Base-by-base conservation (phyloP, 177 flowering plant genomes). In the Vitis hybrid region DNA sequence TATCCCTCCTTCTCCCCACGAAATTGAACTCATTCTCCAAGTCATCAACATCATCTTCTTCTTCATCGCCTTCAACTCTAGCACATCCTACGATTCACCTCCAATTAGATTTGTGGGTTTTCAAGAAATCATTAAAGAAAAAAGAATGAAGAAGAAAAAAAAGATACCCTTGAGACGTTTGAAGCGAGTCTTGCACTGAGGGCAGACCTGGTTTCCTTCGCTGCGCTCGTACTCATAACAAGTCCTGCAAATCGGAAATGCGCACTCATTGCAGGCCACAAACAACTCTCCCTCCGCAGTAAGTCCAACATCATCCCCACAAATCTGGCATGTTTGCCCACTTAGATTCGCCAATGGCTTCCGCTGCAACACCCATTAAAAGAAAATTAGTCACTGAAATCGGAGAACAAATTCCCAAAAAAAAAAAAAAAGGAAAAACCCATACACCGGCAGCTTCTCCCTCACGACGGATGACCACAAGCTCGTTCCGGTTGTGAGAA, bases 401-500 rank as follows among this genome's bases (percentile, higher is more conserved):
- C 19, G 18, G 52, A 63, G 16, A 5, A 53, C 13, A 15, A 14
- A 57, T 9, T 49, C 21, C 14, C 14, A 18, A 15, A 13, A 12
- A 22, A 39, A 60, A n/a, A 9, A 56, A 13, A 18, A 9, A 56
- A 10, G 48, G 19, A 53, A 51, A 67, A 57, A 16, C 19, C 51
- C 83, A 76, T 75, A 83, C 45, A 7, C 45, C 86, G 10, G 76
- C 80, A 1, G 81, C 58, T 60, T 83, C 86, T 13, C 78, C 82
- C 15, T 80, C 83, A 0, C 74, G 77, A 53, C 80, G 83, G 62
- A 83, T 83, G 51, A 83, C 81, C 29, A 83, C 83, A 3, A 83
- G 81, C 71, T 83, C 86, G 56, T 83, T 83, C 76, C 86, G 67
- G 60, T 83, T 81, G 63, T 79, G 86, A 67, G 86, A 83, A 29